phyloP scores from a whole-genome alignment of 2,329 filamentous ascomycete genomes.

The Aspergillus sp. region DNA sequence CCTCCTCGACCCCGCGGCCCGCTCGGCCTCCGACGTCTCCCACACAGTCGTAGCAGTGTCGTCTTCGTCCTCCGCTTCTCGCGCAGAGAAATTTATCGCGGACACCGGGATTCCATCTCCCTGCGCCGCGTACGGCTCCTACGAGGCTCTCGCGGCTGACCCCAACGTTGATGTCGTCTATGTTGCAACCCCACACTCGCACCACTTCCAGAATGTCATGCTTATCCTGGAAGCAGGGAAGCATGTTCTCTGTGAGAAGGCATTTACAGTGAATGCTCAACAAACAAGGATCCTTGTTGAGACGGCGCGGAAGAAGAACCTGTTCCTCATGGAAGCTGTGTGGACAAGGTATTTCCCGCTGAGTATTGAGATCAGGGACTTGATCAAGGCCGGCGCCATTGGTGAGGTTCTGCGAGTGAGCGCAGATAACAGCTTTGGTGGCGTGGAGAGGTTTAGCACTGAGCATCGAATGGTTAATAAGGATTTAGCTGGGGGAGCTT shows the following conservation, averaged over 20 bases:
- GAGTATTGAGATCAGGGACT: constrained; percentile 63
- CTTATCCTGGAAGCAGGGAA: constrained; percentile 81
- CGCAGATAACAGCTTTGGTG: constrained; percentile 63
- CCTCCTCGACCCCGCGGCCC: constrained; percentile 67
- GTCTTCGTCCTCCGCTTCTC: constrained; percentile 70
- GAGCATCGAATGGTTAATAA: constrained; percentile 78
- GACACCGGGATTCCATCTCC: constrained; percentile 67
- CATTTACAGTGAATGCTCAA: constrained; percentile 78
- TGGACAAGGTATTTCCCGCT: constrained; percentile 90
- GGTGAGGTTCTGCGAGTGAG: constrained; percentile 58
- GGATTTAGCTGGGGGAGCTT: constrained; percentile 76
- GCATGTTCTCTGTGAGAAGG: constrained; percentile 87
- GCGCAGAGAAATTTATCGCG: constrained; percentile 71
- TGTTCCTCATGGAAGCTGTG: constrained; percentile 83
- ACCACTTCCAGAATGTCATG: constrained; percentile 89
- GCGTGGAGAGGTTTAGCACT: constrained; percentile 58
- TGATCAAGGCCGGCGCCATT: constrained; percentile 60
- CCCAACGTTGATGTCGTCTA: constrained; percentile 82
- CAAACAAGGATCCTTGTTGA: constrained; percentile 72
- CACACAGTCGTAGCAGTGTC: constrained; percentile 79
- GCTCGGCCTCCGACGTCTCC: constrained; percentile 68
- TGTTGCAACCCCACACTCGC: constrained; percentile 85
- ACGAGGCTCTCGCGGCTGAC: constrained; percentile 77
- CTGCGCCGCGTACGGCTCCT: constrained; percentile 74
- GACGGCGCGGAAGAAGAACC: constrained; percentile 68